Conservation (phyloP, 2,329 filamentous ascomycete species). For the Talaromyces sp. region DNA sequence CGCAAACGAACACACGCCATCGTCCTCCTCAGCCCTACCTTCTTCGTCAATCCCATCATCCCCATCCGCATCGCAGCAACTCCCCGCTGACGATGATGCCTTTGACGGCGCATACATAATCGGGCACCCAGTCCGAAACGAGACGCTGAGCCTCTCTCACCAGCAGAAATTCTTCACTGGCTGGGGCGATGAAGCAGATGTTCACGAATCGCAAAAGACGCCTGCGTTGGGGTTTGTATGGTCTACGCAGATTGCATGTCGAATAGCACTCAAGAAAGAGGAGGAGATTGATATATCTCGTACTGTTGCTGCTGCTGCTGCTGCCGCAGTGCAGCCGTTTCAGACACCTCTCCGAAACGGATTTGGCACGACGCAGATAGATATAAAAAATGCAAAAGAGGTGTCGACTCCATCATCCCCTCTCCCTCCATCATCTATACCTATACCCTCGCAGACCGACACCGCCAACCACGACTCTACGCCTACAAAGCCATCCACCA, state of each 20-base stretch:
- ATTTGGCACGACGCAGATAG: not conserved
- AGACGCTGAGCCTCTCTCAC: conserved; percentile 72
- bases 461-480: not conserved
- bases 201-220: conserved; percentile 60
- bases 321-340: not conserved
- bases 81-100: conserved; percentile 28
- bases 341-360: not conserved
- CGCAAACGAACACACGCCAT: not conserved
- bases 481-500: not conserved
- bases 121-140: conserved; percentile 36
- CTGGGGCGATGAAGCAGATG: conserved; percentile 68
- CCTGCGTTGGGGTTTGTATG: conserved; percentile 85
- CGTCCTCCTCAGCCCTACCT: not conserved
- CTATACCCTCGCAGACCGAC: not conserved
- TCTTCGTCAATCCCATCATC: not conserved
- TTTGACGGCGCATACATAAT: conserved; percentile 38
- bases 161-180: conserved; percentile 95
- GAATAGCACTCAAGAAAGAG: conserved; percentile 75
- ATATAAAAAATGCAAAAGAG: not conserved
- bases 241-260: conserved; percentile 81
- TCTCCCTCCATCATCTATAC: not conserved
- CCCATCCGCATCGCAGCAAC: conserved; percentile 31
- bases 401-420: conserved; percentile 1
- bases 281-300: conserved; percentile 47
- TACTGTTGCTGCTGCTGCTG: not conserved